Base-by-base conservation (phyloP, 345 rosid genomes). In the Erucastrum elatum region DNA sequence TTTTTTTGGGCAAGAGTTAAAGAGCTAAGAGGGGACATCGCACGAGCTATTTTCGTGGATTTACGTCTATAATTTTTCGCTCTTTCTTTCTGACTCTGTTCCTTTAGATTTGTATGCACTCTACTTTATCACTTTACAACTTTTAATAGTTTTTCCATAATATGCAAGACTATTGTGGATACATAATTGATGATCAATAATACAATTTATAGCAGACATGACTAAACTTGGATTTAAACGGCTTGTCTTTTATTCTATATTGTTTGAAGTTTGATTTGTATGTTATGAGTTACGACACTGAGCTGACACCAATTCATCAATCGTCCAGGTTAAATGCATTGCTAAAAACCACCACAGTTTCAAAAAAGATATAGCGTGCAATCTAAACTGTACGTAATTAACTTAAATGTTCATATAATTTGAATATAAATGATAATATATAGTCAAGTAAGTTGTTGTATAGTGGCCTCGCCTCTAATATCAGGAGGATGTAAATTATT, bases 111-210 rank as follows among this genome's bases (percentile, higher is more conserved):
- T 51, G 7, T 66, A 34, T 72, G 73, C 62, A 8, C 25, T 30
- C 27, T 74, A 60, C 33, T 68, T 26, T 68, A 35, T 1, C 29
- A 44, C 53, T 74, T 21, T 17, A 37, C 66, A 63, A 34, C 60
- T 65, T 34, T 13, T 10, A 61, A 68, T 51, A 35, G 3, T 65
- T 59, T 53, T 4, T 49, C 75, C 66, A 69, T 80, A 74, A 29
- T 62, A 68, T 74, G 61, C 31, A 69, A 63, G 8, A 63, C 35
- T 49, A 33, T 60, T 63, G 82, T 74, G 71, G 78, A 68, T 74
- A 74, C 70, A 79, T 79, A 74, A 74, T 80, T 80, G 79, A 76
- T 39, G 79, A 80, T 75, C 82, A 80, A 80, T 80, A 63, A 80
- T 80, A 61, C 73, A 67, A 21, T 72, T 51, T 25, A 65, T n/a